These are phyloP conservation scores for Phytophthora quininea DNA, from an alignment of 352 stramenopile species.

Conservation along the genomic window DNA sequence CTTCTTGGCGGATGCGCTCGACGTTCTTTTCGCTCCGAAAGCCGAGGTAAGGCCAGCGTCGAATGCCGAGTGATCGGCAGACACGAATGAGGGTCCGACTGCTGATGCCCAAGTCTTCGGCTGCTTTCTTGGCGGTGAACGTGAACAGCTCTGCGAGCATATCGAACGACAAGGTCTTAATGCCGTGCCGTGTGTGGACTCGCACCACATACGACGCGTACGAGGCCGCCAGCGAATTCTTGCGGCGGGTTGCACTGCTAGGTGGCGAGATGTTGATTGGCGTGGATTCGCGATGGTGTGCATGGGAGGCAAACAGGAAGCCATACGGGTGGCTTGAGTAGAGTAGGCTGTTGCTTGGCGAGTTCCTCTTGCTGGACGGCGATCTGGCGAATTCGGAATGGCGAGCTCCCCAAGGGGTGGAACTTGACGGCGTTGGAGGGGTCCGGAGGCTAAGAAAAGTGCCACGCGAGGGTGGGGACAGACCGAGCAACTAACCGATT, in stretches of 20 bases:
- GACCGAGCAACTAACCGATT: constrained; percentile 15
- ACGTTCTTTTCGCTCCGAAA: constrained; percentile 85
- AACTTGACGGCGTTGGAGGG: constrained; percentile 10
- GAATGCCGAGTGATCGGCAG: constrained; percentile 76
- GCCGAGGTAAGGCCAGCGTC: constrained; percentile 78
- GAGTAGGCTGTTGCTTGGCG: constrained; percentile 9
- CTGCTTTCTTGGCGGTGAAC: constrained; percentile 76
- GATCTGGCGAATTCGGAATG: constrained; percentile 41
- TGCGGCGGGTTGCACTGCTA: constrained; percentile 16
- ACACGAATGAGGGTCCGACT: constrained; percentile 81
- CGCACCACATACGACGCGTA: constrained; percentile 67
- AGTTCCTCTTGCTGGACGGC: constrained; percentile 20
- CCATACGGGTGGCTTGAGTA: constrained; percentile 20
- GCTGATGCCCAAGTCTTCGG: constrained; percentile 76
- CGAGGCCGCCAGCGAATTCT: constrained; percentile 43
- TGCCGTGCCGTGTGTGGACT: constrained; percentile 67
- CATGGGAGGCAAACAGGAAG: constrained; percentile 29
- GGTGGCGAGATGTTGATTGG: constrained; percentile 19
- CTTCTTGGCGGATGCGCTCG: constrained; percentile 76
- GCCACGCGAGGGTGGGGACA: constrained; percentile 6
- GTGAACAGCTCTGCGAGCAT: constrained; percentile 72
- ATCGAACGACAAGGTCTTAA: constrained; percentile 84
- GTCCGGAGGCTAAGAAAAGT: constrained; percentile 27
- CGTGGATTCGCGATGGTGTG: constrained; percentile 21
- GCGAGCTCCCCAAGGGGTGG: constrained; percentile 11